Conservation (phyloP, 768 basidiomycete genomes). For the Podaxis mareebaensis region DNA sequence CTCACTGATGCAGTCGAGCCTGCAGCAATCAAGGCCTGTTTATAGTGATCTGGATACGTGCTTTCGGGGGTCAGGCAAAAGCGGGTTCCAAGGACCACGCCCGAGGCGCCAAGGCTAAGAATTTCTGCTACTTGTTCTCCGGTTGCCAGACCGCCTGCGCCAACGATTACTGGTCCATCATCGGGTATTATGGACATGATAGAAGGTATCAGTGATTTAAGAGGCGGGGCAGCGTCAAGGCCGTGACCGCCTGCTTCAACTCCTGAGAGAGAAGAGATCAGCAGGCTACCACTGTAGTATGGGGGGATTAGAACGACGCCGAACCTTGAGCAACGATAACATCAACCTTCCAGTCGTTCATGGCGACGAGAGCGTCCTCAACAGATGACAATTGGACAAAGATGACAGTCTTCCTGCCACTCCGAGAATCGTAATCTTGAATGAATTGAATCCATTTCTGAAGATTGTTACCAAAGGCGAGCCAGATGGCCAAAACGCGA, state of each 20-base stretch:
- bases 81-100: conserved; percentile 74
- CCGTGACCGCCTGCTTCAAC: conserved; percentile 85
- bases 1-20: conserved; percentile 48
- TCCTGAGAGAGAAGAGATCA: conserved; percentile 42
- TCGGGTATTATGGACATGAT: conserved; percentile 45
- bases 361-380: conserved; percentile 59
- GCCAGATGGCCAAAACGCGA: conserved; percentile 70
- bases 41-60: conserved; percentile 54
- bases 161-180: conserved; percentile 56
- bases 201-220: conserved; percentile 58
- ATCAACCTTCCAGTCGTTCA: conserved; percentile 68
- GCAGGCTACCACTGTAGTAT: conserved; percentile 7
- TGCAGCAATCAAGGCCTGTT: conserved; percentile 50
- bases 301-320: not conserved
- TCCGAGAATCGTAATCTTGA: conserved; percentile 49
- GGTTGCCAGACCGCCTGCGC: conserved; percentile 71
- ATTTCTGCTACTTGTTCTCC: conserved; percentile 66
- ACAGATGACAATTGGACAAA: conserved; percentile 65
- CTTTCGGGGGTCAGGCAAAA: conserved; percentile 71
- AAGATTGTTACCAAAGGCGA: conserved; percentile 66
- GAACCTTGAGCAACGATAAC: conserved; percentile 78
- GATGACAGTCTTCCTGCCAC: conserved; percentile 45
- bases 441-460: conserved; percentile 61
- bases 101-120: conserved; percentile 69
- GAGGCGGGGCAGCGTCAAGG: conserved; percentile 51